Evolutionary conservation across 2,329 filamentous ascomycete species (phyloP).

Genomic region (Alternaria sp.): DNA sequence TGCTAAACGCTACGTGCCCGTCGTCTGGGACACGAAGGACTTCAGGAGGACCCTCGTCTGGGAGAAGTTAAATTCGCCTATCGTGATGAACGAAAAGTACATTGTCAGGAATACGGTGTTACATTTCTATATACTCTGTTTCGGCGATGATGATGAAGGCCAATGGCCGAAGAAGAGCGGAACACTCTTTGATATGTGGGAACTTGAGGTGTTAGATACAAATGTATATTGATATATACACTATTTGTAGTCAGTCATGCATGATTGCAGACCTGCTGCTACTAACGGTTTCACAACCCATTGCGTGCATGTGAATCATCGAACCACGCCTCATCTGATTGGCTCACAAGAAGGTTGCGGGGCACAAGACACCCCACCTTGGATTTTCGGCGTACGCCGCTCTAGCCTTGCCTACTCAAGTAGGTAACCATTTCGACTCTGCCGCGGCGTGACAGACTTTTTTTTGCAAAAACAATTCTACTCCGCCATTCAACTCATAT

Average conservation of each 20-base stretch:
- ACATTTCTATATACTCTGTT: constrained; percentile 14
- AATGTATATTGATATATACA: neutral
- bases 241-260: neutral
- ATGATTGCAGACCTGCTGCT: neutral
- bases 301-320: constrained; percentile 2
- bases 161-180: constrained; percentile 4
- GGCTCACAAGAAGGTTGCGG: constrained; percentile 2
- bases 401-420: constrained; percentile 18
- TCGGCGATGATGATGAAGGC: constrained; percentile 9
- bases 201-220: neutral
- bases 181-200: constrained; percentile 11
- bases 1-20: neutral
- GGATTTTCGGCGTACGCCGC: constrained; percentile 20
- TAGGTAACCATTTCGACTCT: constrained; percentile 19
- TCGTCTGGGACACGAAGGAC: neutral
- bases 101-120: constrained; percentile 4
- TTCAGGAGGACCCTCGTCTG: neutral
- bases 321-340: constrained; percentile 1
- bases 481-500: constrained; percentile 2
- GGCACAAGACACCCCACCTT: constrained; percentile 14
- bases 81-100: constrained; percentile 17
- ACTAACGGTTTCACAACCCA: neutral
- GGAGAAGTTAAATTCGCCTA: no score
- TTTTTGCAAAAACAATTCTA: constrained; percentile 8
- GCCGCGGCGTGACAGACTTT: constrained; percentile 18